A percentile compares a stretch with the other conserved stretches of the same genome.
Evolutionary conservation across 2,329 filamentous ascomycete genomes (phyloP).

Genomic region (Aspergillus sp.): DNA sequence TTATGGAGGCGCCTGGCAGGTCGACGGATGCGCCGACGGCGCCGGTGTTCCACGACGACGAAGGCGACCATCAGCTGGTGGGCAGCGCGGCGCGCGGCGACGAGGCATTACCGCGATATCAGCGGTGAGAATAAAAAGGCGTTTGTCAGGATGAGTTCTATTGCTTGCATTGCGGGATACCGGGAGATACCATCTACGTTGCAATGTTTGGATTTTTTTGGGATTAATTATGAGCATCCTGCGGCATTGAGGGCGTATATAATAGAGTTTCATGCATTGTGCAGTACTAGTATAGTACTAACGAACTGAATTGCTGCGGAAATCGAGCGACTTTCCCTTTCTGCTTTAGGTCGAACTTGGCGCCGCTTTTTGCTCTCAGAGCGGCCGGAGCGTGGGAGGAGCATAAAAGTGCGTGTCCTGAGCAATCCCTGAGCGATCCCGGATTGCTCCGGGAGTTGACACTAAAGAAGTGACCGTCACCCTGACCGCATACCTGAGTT

Average conservation of each 20-base stretch:
- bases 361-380: too few species aligned
- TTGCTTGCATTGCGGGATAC: slow-evolving; percentile 31
- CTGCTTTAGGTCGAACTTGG: too few species aligned
- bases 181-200: slow-evolving; percentile 37
- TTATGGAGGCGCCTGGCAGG: slow-evolving; percentile 1
- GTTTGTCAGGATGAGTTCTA: slow-evolving; percentile 2
- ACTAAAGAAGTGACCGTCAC: too few species aligned
- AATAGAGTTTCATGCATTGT: background rate
- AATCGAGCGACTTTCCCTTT: too few species aligned
- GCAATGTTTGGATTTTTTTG: slow-evolving; percentile 9
- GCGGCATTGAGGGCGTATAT: too few species aligned
- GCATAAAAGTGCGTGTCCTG: too few species aligned
- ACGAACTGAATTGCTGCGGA: too few species aligned
- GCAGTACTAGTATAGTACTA: too few species aligned
- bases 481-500: too few species aligned
- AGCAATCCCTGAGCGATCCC: too few species aligned
- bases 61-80: slow-evolving; percentile 54
- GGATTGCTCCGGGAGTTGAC: too few species aligned
- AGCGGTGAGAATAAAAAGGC: slow-evolving; percentile 32
- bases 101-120: slow-evolving; percentile 49
- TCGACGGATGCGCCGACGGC: slow-evolving; percentile 52
- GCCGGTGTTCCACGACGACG: slow-evolving; percentile 60
- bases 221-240: background rate
- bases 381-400: too few species aligned
- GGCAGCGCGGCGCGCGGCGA: slow-evolving; percentile 39